Evolutionary conservation across 352 stramenopile genomes (phyloP).

Genomic region (Globisporangium paddicum): DNA sequence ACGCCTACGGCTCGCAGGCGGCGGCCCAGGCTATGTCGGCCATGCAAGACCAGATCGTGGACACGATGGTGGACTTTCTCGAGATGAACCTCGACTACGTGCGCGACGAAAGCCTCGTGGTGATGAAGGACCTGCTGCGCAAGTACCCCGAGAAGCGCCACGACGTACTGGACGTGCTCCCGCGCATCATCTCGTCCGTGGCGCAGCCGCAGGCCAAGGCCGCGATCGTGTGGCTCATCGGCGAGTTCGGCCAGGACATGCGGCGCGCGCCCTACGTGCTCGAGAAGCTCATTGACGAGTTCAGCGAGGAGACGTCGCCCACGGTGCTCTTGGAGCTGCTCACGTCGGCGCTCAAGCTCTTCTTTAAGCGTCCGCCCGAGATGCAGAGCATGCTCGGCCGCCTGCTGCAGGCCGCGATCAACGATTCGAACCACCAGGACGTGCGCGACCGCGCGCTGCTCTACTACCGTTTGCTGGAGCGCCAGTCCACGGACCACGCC

Average conservation of each 20-base stretch:
- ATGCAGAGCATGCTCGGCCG: conserved; percentile 97
- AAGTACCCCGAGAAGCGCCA: conserved; percentile 94
- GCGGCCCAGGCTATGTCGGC: conserved; percentile 57
- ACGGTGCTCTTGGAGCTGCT: conserved; percentile 94
- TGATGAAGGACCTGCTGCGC: conserved; percentile 95
- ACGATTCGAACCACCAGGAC: conserved; percentile 95
- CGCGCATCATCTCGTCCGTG: conserved; percentile 69
- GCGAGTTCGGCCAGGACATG: conserved; percentile 94
- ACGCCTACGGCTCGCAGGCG: conserved; percentile 67
- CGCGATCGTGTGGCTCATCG: conserved; percentile 95
- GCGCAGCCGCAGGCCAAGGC: conserved; percentile 88
- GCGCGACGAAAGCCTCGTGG: conserved; percentile 93
- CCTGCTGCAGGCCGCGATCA: conserved; percentile 91
- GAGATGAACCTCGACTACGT: conserved; percentile 97
- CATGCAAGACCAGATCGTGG: conserved; percentile 86
- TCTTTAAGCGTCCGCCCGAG: conserved; percentile 98
- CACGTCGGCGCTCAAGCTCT: conserved; percentile 96
- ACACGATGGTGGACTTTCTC: conserved; percentile 95
- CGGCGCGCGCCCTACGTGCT: conserved; percentile 95
- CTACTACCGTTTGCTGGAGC: conserved; percentile 96
- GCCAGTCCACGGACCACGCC: conserved; percentile 90
- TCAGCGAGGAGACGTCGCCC: conserved; percentile 86
- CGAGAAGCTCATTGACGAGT: conserved; percentile 94
- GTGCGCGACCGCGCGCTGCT: conserved; percentile 96
- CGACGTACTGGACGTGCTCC: conserved; percentile 86